These are phyloP conservation scores for Paramarasmius palmivorus DNA, from an alignment of 1,284 basidiomycete genomes.

Conservation along the genomic window DNA sequence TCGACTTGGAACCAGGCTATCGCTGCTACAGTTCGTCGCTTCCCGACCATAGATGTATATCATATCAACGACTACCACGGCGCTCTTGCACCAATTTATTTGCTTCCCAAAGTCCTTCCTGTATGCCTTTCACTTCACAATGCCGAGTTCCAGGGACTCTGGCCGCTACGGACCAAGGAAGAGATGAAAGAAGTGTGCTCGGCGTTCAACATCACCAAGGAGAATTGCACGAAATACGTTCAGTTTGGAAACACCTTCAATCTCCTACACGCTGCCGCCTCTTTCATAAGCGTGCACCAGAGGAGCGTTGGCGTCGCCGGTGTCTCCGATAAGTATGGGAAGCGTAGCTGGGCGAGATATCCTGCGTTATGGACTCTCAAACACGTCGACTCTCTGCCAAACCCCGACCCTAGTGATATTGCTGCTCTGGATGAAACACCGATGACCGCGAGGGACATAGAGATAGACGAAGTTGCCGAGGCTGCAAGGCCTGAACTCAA, in stretches of 20 bases:
- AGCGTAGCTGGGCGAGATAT: conserved; percentile 93
- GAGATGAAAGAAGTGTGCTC: conserved; percentile 98
- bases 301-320: conserved; percentile 91
- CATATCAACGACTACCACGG: conserved; percentile 93
- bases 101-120: conserved; percentile 87
- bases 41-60: conserved; percentile 86
- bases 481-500: conserved; percentile 86
- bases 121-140: conserved; percentile 93
- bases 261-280: conserved; percentile 87
- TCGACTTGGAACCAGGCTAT: conserved; percentile 97
- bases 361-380: conserved; percentile 93
- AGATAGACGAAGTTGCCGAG: conserved; percentile 82
- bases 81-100: conserved; percentile 85
- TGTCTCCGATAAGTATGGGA: conserved; percentile 95
- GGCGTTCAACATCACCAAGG: conserved; percentile 94
- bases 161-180: conserved; percentile 93
- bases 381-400: conserved; percentile 91
- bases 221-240: conserved; percentile 92
- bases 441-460: conserved; percentile 68
- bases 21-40: conserved; percentile 82
- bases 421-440: conserved; percentile 85
- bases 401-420: conserved; percentile 92
- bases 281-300: conserved; percentile 89
- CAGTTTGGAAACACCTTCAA: conserved; percentile 98
- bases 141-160: conserved; percentile 94